phyloP scores from a whole-genome alignment of 805 yeast species.

The Middelhovenomyces tepae region DNA sequence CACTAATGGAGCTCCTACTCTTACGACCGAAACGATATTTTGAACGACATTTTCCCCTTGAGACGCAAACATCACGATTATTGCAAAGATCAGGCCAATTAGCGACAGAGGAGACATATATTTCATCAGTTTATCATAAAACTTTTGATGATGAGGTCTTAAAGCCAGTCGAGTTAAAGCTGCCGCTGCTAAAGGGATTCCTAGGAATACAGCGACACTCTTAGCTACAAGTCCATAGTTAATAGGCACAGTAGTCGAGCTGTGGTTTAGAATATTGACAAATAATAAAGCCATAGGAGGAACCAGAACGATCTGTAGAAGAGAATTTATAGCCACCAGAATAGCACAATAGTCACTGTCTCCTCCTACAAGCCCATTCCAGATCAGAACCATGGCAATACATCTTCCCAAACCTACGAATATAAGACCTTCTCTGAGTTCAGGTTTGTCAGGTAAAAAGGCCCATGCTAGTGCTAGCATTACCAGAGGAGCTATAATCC shows the following conservation, averaged over 20 bases:
- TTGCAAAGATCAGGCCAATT: slow-evolving; percentile 44
- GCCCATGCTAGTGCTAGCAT: slow-evolving; percentile 50
- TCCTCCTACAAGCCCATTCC: slow-evolving; percentile 50
- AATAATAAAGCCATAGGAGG: slow-evolving; percentile 45
- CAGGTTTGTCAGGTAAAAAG: slow-evolving; percentile 38
- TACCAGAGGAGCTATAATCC: slow-evolving; percentile 48
- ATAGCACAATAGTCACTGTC: slow-evolving; percentile 43
- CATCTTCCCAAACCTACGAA: slow-evolving; percentile 54
- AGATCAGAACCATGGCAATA: slow-evolving; percentile 53
- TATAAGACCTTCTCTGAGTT: slow-evolving; percentile 46
- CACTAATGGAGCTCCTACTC: slow-evolving; percentile 42
- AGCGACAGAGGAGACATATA: slow-evolving; percentile 42
- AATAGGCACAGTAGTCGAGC: slow-evolving; percentile 12
- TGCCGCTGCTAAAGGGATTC: slow-evolving; percentile 44
- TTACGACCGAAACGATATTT: slow-evolving; percentile 41
- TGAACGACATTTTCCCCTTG: slow-evolving; percentile 41
- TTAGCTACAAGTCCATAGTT: slow-evolving; percentile 37
- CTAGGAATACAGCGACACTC: slow-evolving; percentile 45
- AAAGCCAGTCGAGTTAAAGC: slow-evolving; percentile 33
- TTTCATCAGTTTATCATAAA: slow-evolving; percentile 28
- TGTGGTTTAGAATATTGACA: slow-evolving; percentile 35
- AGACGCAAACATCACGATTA: slow-evolving; percentile 42
- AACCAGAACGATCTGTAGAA: slow-evolving; percentile 42
- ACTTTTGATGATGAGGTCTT: slow-evolving; percentile 25
- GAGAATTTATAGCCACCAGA: slow-evolving; percentile 42